Base-by-base conservation (phyloP, 495 filamentous ascomycete species). In the Stereocaulon alpinum region DNA sequence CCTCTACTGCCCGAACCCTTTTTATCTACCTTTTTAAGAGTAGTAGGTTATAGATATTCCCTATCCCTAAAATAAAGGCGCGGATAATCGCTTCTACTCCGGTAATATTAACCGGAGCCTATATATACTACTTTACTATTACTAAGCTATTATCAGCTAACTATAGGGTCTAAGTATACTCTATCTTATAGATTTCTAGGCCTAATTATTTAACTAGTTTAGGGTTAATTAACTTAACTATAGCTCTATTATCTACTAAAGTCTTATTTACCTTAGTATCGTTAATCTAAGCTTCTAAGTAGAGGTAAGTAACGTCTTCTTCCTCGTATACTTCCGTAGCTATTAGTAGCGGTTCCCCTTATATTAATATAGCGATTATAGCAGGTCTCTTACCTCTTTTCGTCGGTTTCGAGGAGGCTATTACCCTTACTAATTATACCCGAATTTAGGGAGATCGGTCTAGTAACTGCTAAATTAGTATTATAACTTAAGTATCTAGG, bases 191-290 rank as follows among this genome's bases (percentile, higher is more conserved):
- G 7, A 48, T n/a, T 48, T 48, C 6, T 6, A 48, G 18, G 6
- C 18, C 9, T 17, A 48, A n/a, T 48, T 9, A 24, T 48, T n/a
- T 24, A n/a, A 48, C 18, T 11, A 48, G 14, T 48, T 48, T 48
- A 48, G 44, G 18, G 18, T 48, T 48, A 48, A 48, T 48, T 11
- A 48, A 20, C 15, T 48, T 48, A 48, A 48, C 44, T 48, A 48
- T 48, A n/a, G 20, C 18, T 9, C 44, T 48, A 48, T 7, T 48
- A 48, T 48, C 44, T 48, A 48, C 18, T 48, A 48, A 48, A 9
- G 18, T 48, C 20, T 48, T 48, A 6, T 48, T 20, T n/a, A 48
- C 20, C 18, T 7, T 48, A 48, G 6, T n/a, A 9, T n/a, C 9
- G 18, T 48, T 9, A n/a, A n/a, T n/a, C n/a, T n/a, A n/a, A n/a